A percentile compares a stretch with the other conserved stretches of the same genome.
Conservation (phyloP, 1,284 basidiomycete genomes). For the Thelephora terrestris region DNA sequence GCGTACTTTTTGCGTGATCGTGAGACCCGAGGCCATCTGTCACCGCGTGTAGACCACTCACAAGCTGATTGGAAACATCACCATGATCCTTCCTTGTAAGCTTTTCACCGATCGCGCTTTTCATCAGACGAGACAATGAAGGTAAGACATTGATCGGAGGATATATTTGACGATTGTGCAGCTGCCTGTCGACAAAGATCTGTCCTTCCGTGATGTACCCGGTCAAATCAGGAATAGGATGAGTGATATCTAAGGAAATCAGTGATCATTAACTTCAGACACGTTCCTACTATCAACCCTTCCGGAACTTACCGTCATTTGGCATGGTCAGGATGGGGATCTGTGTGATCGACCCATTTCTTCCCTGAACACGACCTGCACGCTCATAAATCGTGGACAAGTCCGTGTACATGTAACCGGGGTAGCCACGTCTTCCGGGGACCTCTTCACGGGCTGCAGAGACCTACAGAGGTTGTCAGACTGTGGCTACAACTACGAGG, state of each 20-base stretch:
- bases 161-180: slow-evolving; percentile 95
- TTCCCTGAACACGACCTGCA: slow-evolving; percentile 94
- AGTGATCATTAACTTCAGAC: background rate
- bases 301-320: slow-evolving; percentile 74
- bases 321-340: slow-evolving; percentile 99
- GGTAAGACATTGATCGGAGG: slow-evolving; percentile 99
- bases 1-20: slow-evolving; percentile 53
- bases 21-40: slow-evolving; percentile 10
- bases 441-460: slow-evolving; percentile 99
- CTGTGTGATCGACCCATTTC: slow-evolving; percentile 99
- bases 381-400: slow-evolving; percentile 99
- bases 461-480: slow-evolving; percentile 39
- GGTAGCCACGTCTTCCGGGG: slow-evolving; percentile 98
- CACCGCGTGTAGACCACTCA: slow-evolving; percentile 26
- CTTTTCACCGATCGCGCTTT: slow-evolving; percentile 97
- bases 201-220: slow-evolving; percentile 99
- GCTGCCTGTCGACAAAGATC: slow-evolving; percentile 95
- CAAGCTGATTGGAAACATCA: slow-evolving; percentile 97
- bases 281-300: slow-evolving; percentile 10
- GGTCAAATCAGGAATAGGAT: slow-evolving; percentile 99
- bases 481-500: background rate
- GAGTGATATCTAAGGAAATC: slow-evolving; percentile 79
- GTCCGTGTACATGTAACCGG: slow-evolving; percentile 99
- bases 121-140: slow-evolving; percentile 98
- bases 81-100: slow-evolving; percentile 97